phyloP scores from a whole-genome alignment of 2,329 filamentous ascomycete genomes.

The Calonectria ilicicola region DNA sequence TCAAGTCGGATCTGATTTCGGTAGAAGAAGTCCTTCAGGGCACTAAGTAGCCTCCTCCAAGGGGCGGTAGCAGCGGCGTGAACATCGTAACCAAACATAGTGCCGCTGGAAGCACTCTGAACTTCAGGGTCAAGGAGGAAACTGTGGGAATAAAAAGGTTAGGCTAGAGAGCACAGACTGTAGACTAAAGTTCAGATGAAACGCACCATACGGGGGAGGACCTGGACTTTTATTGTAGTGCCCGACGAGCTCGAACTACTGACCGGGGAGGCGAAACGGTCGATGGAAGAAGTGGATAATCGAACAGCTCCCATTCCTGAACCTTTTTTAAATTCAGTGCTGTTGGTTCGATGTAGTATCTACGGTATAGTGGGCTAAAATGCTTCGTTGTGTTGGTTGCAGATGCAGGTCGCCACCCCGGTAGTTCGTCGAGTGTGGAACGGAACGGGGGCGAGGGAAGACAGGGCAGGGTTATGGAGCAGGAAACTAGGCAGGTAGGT shows the following conservation, averaged over 20 bases:
- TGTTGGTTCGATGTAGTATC: slow-evolving; percentile 1
- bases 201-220: slow-evolving; percentile 9
- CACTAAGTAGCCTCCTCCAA: neutral
- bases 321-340: neutral
- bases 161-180: slow-evolving; percentile 10
- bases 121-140: neutral
- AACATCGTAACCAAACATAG: neutral
- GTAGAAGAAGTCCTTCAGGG: slow-evolving; percentile 3
- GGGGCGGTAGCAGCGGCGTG: neutral
- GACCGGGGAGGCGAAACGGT: neutral
- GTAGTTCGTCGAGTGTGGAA: neutral
- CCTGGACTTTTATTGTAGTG: slow-evolving; percentile 3
- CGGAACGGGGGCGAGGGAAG: neutral
- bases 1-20: neutral
- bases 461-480: neutral
- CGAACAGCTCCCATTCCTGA: neutral
- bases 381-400: slow-evolving; percentile 1
- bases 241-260: neutral
- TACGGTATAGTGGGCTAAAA: neutral
- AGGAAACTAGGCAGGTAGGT: no score
- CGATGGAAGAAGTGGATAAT: neutral
- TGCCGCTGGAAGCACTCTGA: neutral
- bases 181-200: slow-evolving; percentile 11
- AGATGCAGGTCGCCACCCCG: neutral
- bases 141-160: slow-evolving; percentile 14